Percentiles rank a stretch among this genome's conserved stretches.
Evolutionary conservation across 2,329 filamentous ascomycete genomes (phyloP).

Genomic region (Ambrosiella cleistominuta): DNA sequence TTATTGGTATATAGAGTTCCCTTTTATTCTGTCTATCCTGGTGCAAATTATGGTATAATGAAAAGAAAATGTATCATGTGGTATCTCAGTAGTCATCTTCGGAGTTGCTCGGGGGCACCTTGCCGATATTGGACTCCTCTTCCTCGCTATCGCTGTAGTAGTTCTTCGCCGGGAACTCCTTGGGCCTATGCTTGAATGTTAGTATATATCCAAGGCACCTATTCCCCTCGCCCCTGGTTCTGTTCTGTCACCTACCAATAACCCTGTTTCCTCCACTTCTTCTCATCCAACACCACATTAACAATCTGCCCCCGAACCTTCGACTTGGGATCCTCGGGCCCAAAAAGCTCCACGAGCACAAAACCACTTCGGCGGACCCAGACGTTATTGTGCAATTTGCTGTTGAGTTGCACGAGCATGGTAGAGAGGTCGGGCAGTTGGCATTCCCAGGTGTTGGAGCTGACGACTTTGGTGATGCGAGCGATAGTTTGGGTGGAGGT

Average conservation of each 20-base stretch:
- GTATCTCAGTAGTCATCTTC: conserved; percentile 41
- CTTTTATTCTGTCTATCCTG: conserved; percentile 4
- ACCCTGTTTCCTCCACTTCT: conserved; percentile 68
- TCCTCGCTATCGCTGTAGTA: conserved; percentile 27
- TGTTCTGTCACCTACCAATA: conserved; percentile 49
- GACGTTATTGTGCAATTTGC: conserved; percentile 76
- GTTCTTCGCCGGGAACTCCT: conserved; percentile 50
- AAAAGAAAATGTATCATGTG: conserved; percentile 14
- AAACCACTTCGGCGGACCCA: conserved; percentile 85
- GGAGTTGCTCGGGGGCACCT: conserved; percentile 67
- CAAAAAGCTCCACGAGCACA: conserved; percentile 58
- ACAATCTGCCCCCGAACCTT: conserved; percentile 78
- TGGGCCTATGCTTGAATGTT: conserved; percentile 26
- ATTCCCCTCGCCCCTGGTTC: not conserved
- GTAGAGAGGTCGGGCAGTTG: conserved; percentile 48
- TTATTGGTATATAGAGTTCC: conserved; percentile 11
- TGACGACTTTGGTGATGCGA: conserved; percentile 62
- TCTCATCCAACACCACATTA: conserved; percentile 84
- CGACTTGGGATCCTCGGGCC: conserved; percentile 49
- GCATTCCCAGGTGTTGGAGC: conserved; percentile 78
- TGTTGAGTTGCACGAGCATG: conserved; percentile 62
- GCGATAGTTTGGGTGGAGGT: conserved; percentile 48
- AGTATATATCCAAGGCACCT: not conserved
- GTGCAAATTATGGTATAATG: conserved; percentile 17
- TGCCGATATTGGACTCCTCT: conserved; percentile 64